Conservation (phyloP, 148 eudicot genomes). For the Vaccinium corymbosum region DNA sequence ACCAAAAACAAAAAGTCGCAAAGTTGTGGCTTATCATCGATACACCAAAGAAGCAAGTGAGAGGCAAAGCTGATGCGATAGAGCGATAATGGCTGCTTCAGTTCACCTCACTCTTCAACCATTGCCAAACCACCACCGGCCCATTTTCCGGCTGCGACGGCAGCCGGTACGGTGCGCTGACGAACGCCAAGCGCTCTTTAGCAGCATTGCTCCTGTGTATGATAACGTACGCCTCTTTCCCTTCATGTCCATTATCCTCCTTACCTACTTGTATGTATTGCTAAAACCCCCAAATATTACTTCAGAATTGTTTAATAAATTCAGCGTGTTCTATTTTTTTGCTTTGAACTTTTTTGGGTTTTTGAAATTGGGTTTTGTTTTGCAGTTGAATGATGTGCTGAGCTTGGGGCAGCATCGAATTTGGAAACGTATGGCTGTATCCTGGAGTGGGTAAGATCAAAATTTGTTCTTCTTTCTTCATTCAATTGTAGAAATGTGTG, state of each 20-base stretch:
- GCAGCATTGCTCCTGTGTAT: slow-evolving; percentile 88
- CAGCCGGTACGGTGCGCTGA: slow-evolving; percentile 35
- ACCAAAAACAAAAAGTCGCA: too few species aligned
- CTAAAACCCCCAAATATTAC: not conserved
- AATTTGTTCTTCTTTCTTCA: not conserved
- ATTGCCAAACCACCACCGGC: not conserved
- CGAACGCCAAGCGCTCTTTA: slow-evolving; percentile 68
- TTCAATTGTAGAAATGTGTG: not conserved
- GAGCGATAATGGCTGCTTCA: not conserved
- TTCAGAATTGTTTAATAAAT: too few species aligned
- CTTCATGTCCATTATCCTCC: not conserved
- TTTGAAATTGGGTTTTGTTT: not conserved
- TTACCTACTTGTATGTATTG: not conserved
- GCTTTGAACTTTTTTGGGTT: not conserved
- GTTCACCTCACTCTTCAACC: not conserved
- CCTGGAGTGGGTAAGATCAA: slow-evolving; percentile 75
- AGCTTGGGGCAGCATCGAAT: slow-evolving; percentile 90
- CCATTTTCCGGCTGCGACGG: not conserved
- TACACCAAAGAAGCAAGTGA: too few species aligned
- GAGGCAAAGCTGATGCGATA: not conserved
- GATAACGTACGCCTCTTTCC: slow-evolving; percentile 56
- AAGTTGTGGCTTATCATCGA: too few species aligned
- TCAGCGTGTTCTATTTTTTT: not conserved
- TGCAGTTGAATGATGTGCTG: slow-evolving; percentile 80
- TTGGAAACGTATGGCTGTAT: slow-evolving; percentile 93